phyloP scores from a whole-genome alignment of 148 eudicot genomes.

The Polygonum aviculare region DNA sequence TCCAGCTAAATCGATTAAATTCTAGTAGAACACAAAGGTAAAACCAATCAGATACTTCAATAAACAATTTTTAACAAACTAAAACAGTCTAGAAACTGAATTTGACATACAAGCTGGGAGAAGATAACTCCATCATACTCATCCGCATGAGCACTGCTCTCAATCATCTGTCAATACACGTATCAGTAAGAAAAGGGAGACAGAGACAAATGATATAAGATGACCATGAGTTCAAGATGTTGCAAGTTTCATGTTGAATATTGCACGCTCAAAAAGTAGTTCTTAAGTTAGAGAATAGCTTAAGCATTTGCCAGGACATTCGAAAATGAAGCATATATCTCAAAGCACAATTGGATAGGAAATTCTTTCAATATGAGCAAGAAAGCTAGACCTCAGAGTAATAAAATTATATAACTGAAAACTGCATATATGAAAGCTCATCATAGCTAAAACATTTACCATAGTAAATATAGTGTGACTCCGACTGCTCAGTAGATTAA shows the following conservation, averaged over 20 bases:
- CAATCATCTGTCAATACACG: conserved; percentile 58
- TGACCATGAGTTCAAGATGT: neutral
- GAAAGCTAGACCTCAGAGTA: neutral
- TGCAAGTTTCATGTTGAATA: neutral
- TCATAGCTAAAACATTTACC: conserved; percentile 30
- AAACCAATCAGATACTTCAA: conserved; percentile 1
- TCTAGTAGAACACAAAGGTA: conserved; percentile 30
- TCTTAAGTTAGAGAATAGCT: neutral
- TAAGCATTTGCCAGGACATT: neutral
- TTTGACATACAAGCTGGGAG: conserved; percentile 75
- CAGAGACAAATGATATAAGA: neutral
- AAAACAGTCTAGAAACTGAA: neutral
- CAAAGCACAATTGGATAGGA: neutral
- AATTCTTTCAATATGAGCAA: neutral
- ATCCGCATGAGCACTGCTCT: conserved; percentile 94
- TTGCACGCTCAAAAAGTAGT: neutral
- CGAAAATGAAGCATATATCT: neutral
- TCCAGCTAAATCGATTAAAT: conserved; percentile 95
- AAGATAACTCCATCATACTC: conserved; percentile 96
- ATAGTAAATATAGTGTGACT: conserved; percentile 97
- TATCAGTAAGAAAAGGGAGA: neutral
- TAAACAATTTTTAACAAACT: neutral
- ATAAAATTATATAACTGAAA: neutral
- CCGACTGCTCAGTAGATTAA: conserved; percentile 92
- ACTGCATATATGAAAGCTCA: neutral